Evolutionary conservation across 345 rosid genomes (phyloP), one percentile per base, ranked within the genome.

Genomic region (Hypericum perforatum): DNA sequence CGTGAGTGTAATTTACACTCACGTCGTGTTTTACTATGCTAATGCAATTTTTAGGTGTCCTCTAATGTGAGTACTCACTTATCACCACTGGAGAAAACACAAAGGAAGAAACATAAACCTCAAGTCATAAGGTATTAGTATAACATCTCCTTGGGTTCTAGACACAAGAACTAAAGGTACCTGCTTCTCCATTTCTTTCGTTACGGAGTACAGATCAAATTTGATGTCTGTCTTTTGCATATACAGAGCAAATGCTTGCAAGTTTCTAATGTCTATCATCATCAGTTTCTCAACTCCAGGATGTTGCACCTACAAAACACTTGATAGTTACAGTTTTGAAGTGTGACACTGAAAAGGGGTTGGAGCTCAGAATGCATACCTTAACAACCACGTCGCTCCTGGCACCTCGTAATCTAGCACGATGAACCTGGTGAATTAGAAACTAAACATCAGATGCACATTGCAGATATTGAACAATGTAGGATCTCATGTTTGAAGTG

Each of bases 161-260:
- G 32, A 46, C 32, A 52, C 45, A 4, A 51, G 29, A 49, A 54
- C 46, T 9, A 45, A 5, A 43, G 22, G 22, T 49, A 86, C 97
- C 97, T 90, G 98, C 74, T 75, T 90, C 76, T 86, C 97, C 85
- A 91, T 91, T 68, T 84, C 98, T 70, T 82, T 90, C 13, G 80
- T 81, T 57, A 90, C 65, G 22, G 96, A 86, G 71, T 58, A 80
- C 46, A 90, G 57, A 63, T 90, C 98, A 69, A 90, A 90, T 65
- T 80, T 86, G 67, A 90, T 66, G 71, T 90, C 97, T 16, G 85
- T 78, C 77, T 71, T 90, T 69, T 90, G 98, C 73, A 90, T 78
- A 87, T 77, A 90, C 37, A 82, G 70, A 54, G 98, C 98, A 63
- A 90, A 84, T 55, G 85, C 82, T 76, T 90, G 98, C 74, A 86